These are phyloP conservation scores for Aspergillus viridinutans DNA, from an alignment of 2,329 filamentous ascomycete genomes.

Conservation along the genomic window DNA sequence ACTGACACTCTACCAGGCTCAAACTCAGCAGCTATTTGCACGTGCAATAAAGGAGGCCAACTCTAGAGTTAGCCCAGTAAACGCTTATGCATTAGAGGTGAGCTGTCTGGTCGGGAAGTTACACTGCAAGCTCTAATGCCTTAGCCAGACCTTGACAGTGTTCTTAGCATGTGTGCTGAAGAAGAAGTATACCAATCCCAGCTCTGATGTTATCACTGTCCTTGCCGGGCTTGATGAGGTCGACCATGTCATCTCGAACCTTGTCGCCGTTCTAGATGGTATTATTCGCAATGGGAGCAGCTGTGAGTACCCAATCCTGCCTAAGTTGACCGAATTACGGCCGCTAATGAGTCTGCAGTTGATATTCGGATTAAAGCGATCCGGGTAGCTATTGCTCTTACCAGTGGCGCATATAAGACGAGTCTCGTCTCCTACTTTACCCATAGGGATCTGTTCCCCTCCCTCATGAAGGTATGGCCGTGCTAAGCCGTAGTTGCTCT, in stretches of 20 bases:
- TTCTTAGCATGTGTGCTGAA: conserved; percentile 78
- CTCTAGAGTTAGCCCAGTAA: conserved; percentile 55
- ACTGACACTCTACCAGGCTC: conserved; percentile 42
- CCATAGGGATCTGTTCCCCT: conserved; percentile 87
- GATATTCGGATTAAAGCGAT: conserved; percentile 75
- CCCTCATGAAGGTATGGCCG: conserved; percentile 76
- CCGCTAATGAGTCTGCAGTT: conserved; percentile 46
- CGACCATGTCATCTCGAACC: conserved; percentile 81
- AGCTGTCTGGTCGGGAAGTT: conserved; percentile 5
- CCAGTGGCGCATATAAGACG: conserved; percentile 92
- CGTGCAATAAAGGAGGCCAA: conserved; percentile 68
- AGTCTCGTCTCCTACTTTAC: conserved; percentile 92
- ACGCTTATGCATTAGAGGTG: conserved; percentile 83
- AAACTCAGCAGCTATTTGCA: conserved; percentile 73
- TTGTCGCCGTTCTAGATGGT: conserved; percentile 76
- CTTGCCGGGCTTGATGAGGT: conserved; percentile 85
- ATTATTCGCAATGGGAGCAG: conserved; percentile 72
- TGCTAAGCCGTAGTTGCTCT: background rate
- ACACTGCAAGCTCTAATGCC: conserved; percentile 38
- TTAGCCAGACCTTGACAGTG: conserved; percentile 72
- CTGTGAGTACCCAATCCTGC: conserved; percentile 49
- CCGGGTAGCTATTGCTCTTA: conserved; percentile 74
- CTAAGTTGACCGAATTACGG: background rate
- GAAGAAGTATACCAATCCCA: conserved; percentile 92
- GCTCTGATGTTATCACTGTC: conserved; percentile 87